Percentiles rank a stretch among this genome's conserved stretches.
phyloP scores from a whole-genome alignment of 176 grass and related monocot genomes.

The Puccinellia tenuiflora region DNA sequence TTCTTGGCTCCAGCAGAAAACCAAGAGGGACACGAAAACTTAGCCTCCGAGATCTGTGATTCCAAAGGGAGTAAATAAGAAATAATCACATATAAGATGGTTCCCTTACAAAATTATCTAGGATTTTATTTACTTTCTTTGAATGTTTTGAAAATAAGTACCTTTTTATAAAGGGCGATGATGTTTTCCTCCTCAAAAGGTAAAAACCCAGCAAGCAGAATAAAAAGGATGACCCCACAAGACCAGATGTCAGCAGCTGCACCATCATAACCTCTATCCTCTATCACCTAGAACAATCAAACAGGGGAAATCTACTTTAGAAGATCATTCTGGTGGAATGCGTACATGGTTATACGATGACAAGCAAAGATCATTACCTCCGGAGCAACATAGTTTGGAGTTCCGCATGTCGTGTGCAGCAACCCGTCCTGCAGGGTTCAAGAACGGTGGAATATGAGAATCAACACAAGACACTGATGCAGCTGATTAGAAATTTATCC shows the following conservation, averaged over 20 bases:
- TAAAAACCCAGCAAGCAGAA: constrained; percentile 85
- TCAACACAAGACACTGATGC: constrained; percentile 5
- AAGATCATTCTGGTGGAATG: not conserved
- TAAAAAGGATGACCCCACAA: constrained; percentile 94
- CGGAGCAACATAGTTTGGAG: constrained; percentile 97
- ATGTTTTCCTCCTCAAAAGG: constrained; percentile 95
- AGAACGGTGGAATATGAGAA: constrained; percentile 16
- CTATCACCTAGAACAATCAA: constrained; percentile 59
- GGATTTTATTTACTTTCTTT: not conserved
- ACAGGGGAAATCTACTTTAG: constrained; percentile 20
- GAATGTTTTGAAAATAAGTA: constrained; percentile 13
- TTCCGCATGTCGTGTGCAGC: constrained; percentile 98
- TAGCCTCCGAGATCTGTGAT: constrained; percentile 73
- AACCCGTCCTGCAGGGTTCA: constrained; percentile 60
- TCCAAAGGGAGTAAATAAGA: constrained; percentile 10
- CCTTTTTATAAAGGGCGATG: constrained; percentile 90
- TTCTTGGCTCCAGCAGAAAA: constrained; percentile 86
- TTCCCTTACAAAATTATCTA: not conserved
- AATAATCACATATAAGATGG: not conserved
- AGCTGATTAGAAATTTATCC: not conserved
- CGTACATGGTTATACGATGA: not conserved
- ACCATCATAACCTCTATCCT: constrained; percentile 97
- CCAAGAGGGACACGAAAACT: constrained; percentile 84
- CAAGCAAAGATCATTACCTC: constrained; percentile 47
- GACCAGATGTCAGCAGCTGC: constrained; percentile 95